Evolutionary conservation across 2,329 filamentous ascomycete species (phyloP).

Genomic region (Kalmusia sp.): DNA sequence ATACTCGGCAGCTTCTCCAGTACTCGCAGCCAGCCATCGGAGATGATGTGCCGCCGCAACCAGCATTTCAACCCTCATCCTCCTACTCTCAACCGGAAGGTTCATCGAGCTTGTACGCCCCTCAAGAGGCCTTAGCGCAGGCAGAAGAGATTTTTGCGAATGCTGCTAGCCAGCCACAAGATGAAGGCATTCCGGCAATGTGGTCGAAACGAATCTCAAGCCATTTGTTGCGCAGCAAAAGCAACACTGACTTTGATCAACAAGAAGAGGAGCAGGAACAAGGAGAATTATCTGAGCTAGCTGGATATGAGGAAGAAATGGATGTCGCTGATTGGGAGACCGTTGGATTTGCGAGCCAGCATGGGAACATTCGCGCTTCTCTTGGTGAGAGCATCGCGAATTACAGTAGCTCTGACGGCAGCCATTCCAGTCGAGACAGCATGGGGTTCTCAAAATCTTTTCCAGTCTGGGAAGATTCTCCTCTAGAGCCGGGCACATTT

Average conservation of each 20-base stretch:
- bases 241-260: conserved; percentile 8
- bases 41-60: conserved; percentile 1
- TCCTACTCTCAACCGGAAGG: conserved; percentile 33
- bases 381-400: conserved; percentile 40
- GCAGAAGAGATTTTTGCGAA: conserved; percentile 40
- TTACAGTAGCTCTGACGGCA: conserved; percentile 33
- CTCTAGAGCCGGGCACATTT: conserved; percentile 7
- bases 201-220: conserved; percentile 39
- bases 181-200: conserved; percentile 36
- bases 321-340: conserved; percentile 46
- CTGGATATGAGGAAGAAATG: conserved; percentile 12
- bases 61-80: conserved; percentile 29
- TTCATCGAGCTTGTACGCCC: conserved; percentile 19
- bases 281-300: not conserved
- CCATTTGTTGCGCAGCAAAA: conserved; percentile 28
- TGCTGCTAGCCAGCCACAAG: conserved; percentile 11
- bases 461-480: conserved; percentile 4
- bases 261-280: conserved; percentile 5
- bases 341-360: conserved; percentile 27
- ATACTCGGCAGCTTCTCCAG: conserved; percentile 41
- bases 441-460: conserved; percentile 46
- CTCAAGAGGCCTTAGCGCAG: conserved; percentile 35
- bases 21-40: conserved; percentile 15
- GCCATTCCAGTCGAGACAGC: conserved; percentile 30
- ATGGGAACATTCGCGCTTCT: conserved; percentile 20